Conservation (phyloP, 75 land plant genomes). For the Selaginella tamariscina region DNA sequence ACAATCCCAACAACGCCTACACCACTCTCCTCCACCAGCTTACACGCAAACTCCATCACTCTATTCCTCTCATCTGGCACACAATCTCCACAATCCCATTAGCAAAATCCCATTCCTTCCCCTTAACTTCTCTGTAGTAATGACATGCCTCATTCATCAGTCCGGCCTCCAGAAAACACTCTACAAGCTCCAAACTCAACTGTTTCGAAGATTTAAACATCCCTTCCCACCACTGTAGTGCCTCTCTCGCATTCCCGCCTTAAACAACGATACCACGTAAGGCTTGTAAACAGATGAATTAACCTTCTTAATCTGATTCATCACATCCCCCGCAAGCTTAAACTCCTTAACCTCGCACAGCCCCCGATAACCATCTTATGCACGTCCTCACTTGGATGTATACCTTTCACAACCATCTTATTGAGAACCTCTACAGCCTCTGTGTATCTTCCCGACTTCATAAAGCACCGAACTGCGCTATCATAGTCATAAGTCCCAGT, state of each 20-base stretch:
- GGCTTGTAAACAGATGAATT: not conserved
- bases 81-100: not conserved
- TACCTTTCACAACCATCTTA: not conserved
- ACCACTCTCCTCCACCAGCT: not conserved
- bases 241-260: not conserved
- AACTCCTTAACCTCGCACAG: not conserved
- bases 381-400: not conserved
- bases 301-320: not conserved
- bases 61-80: not conserved
- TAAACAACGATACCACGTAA: not conserved
- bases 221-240: not conserved
- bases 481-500: not conserved
- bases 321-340: not conserved
- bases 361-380: not conserved
- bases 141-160: not conserved
- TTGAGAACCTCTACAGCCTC: not conserved
- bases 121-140: slow-evolving; percentile 29
- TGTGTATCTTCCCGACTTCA: not conserved
- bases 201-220: not conserved
- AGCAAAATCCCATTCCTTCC: not conserved
- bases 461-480: not conserved
- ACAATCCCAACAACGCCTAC: slow-evolving; percentile 48
- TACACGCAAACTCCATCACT: not conserved
- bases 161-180: not conserved
- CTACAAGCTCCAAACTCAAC: too few relatives aligned